These are phyloP conservation scores for Begonia masoniana DNA, from an alignment of 306 rosid species.

Conservation along the genomic window DNA sequence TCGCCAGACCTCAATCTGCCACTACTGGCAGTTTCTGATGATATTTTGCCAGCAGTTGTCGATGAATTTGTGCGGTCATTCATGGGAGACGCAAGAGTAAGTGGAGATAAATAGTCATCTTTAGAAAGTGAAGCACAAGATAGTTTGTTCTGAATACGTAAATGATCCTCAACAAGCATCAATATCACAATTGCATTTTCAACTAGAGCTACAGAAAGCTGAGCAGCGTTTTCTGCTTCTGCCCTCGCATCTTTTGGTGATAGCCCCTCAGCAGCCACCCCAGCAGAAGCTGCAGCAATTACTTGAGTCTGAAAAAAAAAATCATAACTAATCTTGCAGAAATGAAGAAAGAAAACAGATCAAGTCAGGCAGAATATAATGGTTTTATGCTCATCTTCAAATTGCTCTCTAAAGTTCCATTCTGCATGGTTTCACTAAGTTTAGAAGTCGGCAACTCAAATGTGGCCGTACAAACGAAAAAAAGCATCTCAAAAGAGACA, in stretches of 20 bases:
- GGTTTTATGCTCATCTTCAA: too few species aligned
- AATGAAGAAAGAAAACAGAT: background rate
- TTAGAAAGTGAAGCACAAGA: slow-evolving; percentile 35
- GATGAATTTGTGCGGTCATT: slow-evolving; percentile 30
- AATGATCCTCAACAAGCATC: slow-evolving; percentile 99
- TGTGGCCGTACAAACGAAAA: too few species aligned
- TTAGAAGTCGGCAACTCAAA: too few species aligned
- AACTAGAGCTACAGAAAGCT: slow-evolving; percentile 82
- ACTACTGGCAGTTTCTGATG: slow-evolving; percentile 29
- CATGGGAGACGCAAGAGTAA: slow-evolving; percentile 54
- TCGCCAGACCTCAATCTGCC: slow-evolving; percentile 37
- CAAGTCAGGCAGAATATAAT: too few species aligned
- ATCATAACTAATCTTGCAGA: background rate
- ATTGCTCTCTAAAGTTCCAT: too few species aligned
- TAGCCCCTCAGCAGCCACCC: slow-evolving; percentile 85
- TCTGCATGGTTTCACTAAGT: too few species aligned
- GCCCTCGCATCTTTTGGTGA: slow-evolving; percentile 73
- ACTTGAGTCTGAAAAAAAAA: slow-evolving; percentile 68
- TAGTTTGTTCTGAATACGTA: slow-evolving; percentile 74
- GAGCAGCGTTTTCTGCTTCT: slow-evolving; percentile 91
- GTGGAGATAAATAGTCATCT: slow-evolving; percentile 69
- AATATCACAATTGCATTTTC: slow-evolving; percentile 94
- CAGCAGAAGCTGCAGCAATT: slow-evolving; percentile 95
- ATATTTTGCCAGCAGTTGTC: slow-evolving; percentile 22
- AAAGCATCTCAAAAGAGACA: too few species aligned